A percentile compares a stretch with the other conserved stretches of the same genome.
Evolutionary conservation across 2,329 filamentous ascomycete species (phyloP).

Genomic region (Phyllosticta citrichinensis): DNA sequence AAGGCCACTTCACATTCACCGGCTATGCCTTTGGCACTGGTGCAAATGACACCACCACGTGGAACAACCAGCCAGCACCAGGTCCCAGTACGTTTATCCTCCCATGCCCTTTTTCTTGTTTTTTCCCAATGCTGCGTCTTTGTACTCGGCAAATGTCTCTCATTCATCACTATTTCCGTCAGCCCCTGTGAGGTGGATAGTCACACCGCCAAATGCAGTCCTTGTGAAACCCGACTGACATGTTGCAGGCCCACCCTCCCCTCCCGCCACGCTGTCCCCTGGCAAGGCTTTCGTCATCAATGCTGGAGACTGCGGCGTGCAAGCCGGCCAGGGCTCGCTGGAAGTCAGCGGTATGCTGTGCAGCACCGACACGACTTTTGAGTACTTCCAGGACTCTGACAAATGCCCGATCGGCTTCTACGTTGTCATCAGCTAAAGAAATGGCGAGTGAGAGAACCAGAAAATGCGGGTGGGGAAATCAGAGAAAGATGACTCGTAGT

Average conservation of each 20-base stretch:
- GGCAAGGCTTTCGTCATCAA: slow-evolving; percentile 16
- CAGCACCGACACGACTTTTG: slow-evolving; percentile 14
- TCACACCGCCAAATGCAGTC: not conserved
- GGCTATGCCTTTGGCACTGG: slow-evolving; percentile 15
- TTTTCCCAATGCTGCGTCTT: not conserved
- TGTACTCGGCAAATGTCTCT: not conserved
- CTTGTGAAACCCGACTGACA: not conserved
- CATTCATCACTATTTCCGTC: not conserved
- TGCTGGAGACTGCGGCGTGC: slow-evolving; percentile 12
- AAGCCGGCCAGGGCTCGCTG: slow-evolving; percentile 11
- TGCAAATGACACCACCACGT: slow-evolving; percentile 13
- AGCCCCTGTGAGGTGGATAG: not conserved
- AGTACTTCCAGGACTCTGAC: slow-evolving; percentile 15
- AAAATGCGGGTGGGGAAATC: not conserved
- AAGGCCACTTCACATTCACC: slow-evolving; percentile 16
- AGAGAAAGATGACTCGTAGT: not conserved
- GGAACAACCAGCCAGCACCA: slow-evolving; percentile 15
- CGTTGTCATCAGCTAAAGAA: slow-evolving; percentile 12
- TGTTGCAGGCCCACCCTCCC: slow-evolving; percentile 12
- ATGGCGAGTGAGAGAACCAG: not conserved
- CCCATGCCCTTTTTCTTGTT: not conserved
- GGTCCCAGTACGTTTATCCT: slow-evolving; percentile 12
- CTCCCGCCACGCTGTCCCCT: slow-evolving; percentile 13
- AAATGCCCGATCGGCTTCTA: slow-evolving; percentile 17
- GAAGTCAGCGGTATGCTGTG: slow-evolving; percentile 15